Conservation (phyloP, 2,329 filamentous ascomycete genomes). For the Dactylellina drechsleri region DNA sequence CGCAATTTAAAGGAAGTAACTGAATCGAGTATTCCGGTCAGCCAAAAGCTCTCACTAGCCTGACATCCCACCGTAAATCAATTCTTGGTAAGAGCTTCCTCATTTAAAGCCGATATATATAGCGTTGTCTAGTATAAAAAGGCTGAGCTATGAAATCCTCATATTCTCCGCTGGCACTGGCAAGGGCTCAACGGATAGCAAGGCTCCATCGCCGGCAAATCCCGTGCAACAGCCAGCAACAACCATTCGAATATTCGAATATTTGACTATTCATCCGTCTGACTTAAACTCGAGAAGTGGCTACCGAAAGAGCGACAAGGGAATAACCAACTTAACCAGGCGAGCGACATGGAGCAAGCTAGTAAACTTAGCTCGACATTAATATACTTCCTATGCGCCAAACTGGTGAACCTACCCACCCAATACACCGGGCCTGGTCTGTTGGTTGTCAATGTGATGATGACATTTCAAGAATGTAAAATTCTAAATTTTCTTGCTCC, state of each 20-base stretch:
- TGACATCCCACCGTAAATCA: conserved; percentile 32
- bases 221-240: conserved; percentile 48
- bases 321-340: conserved; percentile 54
- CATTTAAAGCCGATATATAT: conserved; percentile 35
- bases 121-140: conserved; percentile 17
- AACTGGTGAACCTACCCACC: conserved; percentile 28
- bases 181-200: conserved; percentile 50
- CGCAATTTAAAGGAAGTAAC: conserved; percentile 1
- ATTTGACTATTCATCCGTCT: conserved; percentile 4
- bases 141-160: not conserved
- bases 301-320: conserved; percentile 55
- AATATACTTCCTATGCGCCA: conserved; percentile 23
- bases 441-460: conserved; percentile 29
- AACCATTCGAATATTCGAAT: conserved; percentile 1
- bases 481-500: not conserved
- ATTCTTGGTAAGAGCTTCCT: conserved; percentile 41
- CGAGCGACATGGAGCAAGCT: conserved; percentile 51
- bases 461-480: conserved; percentile 17
- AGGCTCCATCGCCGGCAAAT: conserved; percentile 51
- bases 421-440: not conserved
- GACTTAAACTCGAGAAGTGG: conserved; percentile 36
- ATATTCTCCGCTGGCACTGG: conserved; percentile 13
- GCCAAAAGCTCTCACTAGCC: conserved; percentile 16
- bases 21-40: conserved; percentile 21
- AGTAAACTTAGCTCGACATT: conserved; percentile 36